Conservation (phyloP, 331 rosid species). For the Ulmus americana region DNA sequence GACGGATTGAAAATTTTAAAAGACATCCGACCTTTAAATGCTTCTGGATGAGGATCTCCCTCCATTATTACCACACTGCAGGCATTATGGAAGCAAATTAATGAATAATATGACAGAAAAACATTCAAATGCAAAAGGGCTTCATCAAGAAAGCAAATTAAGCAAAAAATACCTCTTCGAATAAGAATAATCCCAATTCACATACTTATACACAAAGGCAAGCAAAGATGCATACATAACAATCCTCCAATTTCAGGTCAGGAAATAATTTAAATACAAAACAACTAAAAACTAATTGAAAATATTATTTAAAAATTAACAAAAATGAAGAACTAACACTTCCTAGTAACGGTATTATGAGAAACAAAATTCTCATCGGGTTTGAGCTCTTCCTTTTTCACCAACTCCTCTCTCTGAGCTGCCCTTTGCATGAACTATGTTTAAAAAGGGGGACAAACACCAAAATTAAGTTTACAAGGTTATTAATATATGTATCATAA, state of each 20-base stretch:
- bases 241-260: neutral
- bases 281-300: too few relatives aligned
- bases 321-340: conserved; percentile 44
- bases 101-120: neutral
- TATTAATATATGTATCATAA: neutral
- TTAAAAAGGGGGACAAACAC: too few relatives aligned
- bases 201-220: neutral
- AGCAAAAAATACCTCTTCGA: neutral
- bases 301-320: neutral
- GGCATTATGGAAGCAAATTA: conserved; percentile 6
- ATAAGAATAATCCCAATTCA: neutral
- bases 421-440: conserved; percentile 90
- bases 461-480: too few relatives aligned
- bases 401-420: conserved; percentile 53
- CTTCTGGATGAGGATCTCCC: conserved; percentile 91
- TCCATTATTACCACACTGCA: conserved; percentile 69
- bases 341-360: conserved; percentile 28
- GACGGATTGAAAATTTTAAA: conserved; percentile 77
- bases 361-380: conserved; percentile 40
- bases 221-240: neutral
- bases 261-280: too few relatives aligned
- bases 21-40: conserved; percentile 73
- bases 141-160: too few relatives aligned
- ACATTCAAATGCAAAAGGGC: conserved; percentile 1
- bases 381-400: conserved; percentile 54